Evolutionary conservation across 257 asterid genomes (phyloP).

Genomic region (Fraxinus excelsior): DNA sequence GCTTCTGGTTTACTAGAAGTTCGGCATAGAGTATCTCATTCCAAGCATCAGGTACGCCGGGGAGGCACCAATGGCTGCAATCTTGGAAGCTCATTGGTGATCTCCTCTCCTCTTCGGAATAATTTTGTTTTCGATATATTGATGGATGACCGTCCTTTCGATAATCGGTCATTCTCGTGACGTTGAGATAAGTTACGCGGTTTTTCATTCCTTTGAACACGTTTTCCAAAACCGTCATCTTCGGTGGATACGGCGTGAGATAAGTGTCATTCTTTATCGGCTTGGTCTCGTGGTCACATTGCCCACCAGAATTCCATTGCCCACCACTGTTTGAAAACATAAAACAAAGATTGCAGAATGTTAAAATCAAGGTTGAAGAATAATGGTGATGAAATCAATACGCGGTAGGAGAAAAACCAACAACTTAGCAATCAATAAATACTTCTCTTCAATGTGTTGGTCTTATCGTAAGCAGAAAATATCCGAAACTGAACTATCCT

Average conservation of each 20-base stretch:
- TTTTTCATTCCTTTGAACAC: slow-evolving; percentile 59
- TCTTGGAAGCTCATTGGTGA: slow-evolving; percentile 54
- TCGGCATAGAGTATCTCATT: slow-evolving; percentile 66
- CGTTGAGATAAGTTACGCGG: slow-evolving; percentile 51
- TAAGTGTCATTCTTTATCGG: slow-evolving; percentile 65
- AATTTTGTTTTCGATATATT: slow-evolving; percentile 44
- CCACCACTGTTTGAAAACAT: slow-evolving; percentile 55
- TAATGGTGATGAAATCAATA: background rate
- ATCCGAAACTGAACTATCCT: background rate
- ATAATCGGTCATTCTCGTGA: slow-evolving; percentile 63
- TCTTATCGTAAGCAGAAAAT: too few relatives aligned
- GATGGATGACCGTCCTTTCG: slow-evolving; percentile 82
- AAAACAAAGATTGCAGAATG: background rate
- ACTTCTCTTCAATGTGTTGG: background rate
- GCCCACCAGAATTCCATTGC: slow-evolving; percentile 82
- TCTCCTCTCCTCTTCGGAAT: slow-evolving; percentile 39
- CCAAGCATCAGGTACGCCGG: slow-evolving; percentile 80
- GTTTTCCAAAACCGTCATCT: slow-evolving; percentile 55
- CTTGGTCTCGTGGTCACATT: slow-evolving; percentile 64
- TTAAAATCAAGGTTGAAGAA: background rate
- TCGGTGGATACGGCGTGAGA: slow-evolving; percentile 52
- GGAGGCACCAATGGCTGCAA: slow-evolving; percentile 89
- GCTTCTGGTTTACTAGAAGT: slow-evolving; percentile 44
- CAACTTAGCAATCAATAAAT: background rate
- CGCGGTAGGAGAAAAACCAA: background rate